Percentiles rank a stretch among this genome's conserved stretches.
Conservation (phyloP, 1,284 basidiomycete species). For the Tilletia indica region DNA sequence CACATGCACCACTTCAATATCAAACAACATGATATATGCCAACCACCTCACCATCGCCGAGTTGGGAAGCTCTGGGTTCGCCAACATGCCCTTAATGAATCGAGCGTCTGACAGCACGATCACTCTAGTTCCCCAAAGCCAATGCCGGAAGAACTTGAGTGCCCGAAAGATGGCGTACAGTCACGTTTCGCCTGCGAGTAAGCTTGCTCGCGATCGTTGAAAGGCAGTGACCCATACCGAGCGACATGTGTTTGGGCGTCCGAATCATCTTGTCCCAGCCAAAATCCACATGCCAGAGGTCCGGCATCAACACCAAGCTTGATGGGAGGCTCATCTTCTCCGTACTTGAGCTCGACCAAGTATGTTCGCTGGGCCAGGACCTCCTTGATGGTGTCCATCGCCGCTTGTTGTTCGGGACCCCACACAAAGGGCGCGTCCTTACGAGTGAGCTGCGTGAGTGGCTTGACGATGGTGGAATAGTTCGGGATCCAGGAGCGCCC, state of each 20-base stretch:
- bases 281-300: background rate
- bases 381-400: background rate
- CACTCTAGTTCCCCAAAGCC: background rate
- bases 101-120: background rate
- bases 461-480: background rate
- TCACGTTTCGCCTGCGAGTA: constrained; percentile 1
- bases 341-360: constrained; percentile 9
- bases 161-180: background rate
- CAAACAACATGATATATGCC: background rate
- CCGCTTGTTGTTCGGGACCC: background rate
- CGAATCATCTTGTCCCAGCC: background rate
- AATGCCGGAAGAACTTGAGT: background rate
- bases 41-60: background rate
- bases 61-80: background rate
- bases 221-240: background rate
- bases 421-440: background rate
- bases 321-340: background rate
- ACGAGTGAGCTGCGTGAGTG: background rate
- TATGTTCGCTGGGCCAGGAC: background rate
- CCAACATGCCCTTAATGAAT: background rate
- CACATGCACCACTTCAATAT: background rate
- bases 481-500: background rate
- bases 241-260: background rate
- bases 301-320: background rate
- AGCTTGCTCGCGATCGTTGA: constrained; percentile 4